Base-by-base conservation (phyloP, 345 rosid genomes). In the Geranium brycei region DNA sequence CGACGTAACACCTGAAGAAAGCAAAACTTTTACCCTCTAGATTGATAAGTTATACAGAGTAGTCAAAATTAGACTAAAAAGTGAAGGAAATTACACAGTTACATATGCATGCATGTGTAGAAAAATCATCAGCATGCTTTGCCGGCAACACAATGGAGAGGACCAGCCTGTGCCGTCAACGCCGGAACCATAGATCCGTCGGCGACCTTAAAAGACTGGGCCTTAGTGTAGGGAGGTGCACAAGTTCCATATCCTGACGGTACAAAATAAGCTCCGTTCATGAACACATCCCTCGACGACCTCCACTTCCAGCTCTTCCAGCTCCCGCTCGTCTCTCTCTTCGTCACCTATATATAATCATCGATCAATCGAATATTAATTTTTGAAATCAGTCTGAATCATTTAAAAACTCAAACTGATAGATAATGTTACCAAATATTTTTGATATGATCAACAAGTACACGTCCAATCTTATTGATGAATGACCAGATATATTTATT, bases 251-350 rank as follows among this genome's bases (percentile, higher is more conserved):
- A 83, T 7, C 96, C 98, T 0, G 98, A 92, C 65, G 83, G 91
- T 61, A 90, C 82, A 66, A 92, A 92, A 77, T 81, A 89, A 17
- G 98, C 96, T 3, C 98, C 98, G 51, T 92, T 87, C 64, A 71
- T 32, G 68, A 89, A 82, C 8, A 84, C 76, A 63, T 92, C 96
- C 30, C 76, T 85, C 31, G 92, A 89, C 3, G 87, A 81, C 66
- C 90, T 82, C 96, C 98, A 89, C 64, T 78, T 92, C 95, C 96
- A 92, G 35, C 62, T 73, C 65, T 82, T 76, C 91, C 91, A 85
- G 10, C 79, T 67, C 18, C 70, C 61, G 11, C 14, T 47, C 13
- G 72, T 72, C 59, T 88, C 93, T 74, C 98, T 86, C 79, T 92
- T 92, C 1, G 96, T 92, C 61, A 92, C 95, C 91, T 91, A n/a